phyloP scores from a whole-genome alignment of 805 yeast genomes.

The Saccharomycopsis fermentans region DNA sequence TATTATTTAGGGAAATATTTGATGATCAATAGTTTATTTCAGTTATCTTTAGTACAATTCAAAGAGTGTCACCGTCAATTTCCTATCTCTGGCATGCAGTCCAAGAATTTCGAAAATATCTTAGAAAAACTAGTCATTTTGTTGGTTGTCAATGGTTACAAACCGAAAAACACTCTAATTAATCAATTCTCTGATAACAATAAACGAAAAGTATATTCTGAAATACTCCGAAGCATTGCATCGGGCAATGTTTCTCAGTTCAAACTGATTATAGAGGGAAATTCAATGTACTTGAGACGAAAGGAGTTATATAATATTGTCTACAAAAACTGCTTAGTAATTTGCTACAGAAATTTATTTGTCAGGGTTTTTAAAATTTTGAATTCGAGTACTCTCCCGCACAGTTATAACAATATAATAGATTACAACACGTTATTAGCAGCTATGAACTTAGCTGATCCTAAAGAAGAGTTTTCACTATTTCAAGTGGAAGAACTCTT shows the following conservation, averaged over 20 bases:
- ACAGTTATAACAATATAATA: conserved; percentile 5
- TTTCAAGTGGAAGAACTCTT: conserved; percentile 14
- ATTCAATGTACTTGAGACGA: neutral
- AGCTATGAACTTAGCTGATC: conserved; percentile 2
- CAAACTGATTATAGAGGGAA: neutral
- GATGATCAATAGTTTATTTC: conserved; percentile 6
- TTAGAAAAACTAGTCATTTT: conserved; percentile 6
- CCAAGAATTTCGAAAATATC: conserved; percentile 4
- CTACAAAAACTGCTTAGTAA: neutral
- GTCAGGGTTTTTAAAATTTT: conserved; percentile 6
- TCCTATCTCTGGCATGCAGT: neutral
- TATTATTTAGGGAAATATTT: conserved; percentile 13
- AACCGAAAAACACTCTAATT: conserved; percentile 5
- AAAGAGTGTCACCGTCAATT: conserved; percentile 9
- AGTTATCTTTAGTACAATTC: conserved; percentile 12
- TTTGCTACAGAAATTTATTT: conserved; percentile 11
- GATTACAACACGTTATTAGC: conserved; percentile 4
- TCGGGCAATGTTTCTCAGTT: conserved; percentile 6
- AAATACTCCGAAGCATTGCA: neutral
- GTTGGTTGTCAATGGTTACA: conserved; percentile 10
- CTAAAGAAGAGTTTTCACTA: neutral
- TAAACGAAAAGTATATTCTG: neutral
- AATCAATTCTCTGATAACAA: neutral
- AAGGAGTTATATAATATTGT: conserved; percentile 4
- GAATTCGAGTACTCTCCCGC: neutral